Evolutionary conservation across 2,329 filamentous ascomycete genomes (phyloP), one percentile per base, ranked within the genome.

Genomic region (Hirsutella rhossiliensis): DNA sequence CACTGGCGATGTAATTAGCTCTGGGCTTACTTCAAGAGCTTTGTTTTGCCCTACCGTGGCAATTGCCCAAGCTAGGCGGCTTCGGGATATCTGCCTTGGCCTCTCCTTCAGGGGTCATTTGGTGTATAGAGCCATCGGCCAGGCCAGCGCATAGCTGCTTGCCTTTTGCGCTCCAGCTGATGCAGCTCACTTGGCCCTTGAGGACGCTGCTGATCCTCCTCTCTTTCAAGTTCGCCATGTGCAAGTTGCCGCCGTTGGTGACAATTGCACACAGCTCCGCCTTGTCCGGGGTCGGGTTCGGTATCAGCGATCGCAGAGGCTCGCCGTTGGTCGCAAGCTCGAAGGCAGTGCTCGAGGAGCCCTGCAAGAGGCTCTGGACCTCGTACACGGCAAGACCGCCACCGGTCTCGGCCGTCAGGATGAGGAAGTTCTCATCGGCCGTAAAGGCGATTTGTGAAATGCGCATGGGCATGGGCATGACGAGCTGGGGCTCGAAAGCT

Each of bases 61-160:
- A 79, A 71, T 77, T 52, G 59, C 68, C 72, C 8, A 92, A 55
- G 45, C 73, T 73, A 6, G 86, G 80, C 3, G 90, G 87, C 46
- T 78, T 78, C 20, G 89, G 87, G 40, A 98, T 85, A 43, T 81
- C 73, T 31, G 75, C 88, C 64, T 90, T 92, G 27, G 76, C 72
- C 36, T 75, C 75, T 40, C 90, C 90, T 53, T 87, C 78, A 0
- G 84, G 86, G 8, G 85, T 87, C 76, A 97, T 82, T 61, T 96
- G 89, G 45, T 76, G 75, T 43, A 84, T 80, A 12, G 80, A 81
- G 46, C 92, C 92, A 62, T 96, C 79, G 7, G 73, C 80, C 53
- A 92, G 70, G 15, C 94, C 92, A 52, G 87, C 89, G 38, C 94
- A 82, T 38, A 98, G 70, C 59, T 97, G 90, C 61, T 95, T 98